Conservation (phyloP, 2,329 filamentous ascomycete genomes). For the Fusarium tupiense region DNA sequence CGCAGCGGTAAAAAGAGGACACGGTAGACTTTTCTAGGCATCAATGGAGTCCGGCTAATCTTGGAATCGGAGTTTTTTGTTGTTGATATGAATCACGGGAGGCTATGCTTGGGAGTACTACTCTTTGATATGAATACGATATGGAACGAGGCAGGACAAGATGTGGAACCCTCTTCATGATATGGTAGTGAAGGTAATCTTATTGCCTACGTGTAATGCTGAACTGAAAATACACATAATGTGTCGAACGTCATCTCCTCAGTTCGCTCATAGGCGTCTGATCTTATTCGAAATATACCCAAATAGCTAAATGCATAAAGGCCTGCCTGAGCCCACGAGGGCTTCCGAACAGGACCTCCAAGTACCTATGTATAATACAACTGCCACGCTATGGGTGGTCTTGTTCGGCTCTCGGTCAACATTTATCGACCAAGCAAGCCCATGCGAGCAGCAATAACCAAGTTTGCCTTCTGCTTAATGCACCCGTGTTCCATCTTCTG, state of each 20-base stretch:
- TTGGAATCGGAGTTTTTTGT: conserved; percentile 32
- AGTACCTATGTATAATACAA: conserved; percentile 34
- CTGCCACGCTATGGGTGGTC: not conserved
- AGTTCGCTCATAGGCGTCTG: conserved; percentile 12
- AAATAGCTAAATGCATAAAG: conserved; percentile 9
- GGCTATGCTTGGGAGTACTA: not conserved
- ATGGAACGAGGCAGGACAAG: not conserved
- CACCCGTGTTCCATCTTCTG: conserved; percentile 11
- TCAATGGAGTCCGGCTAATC: conserved; percentile 33
- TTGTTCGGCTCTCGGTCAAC: conserved; percentile 1
- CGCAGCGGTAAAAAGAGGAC: conserved; percentile 27
- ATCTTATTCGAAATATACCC: conserved; percentile 16
- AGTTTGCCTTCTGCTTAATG: not conserved
- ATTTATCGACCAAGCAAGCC: conserved; percentile 5
- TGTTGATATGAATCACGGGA: conserved; percentile 21
- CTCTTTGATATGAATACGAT: conserved; percentile 9
- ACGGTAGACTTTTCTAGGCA: conserved; percentile 30
- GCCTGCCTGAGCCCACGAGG: not conserved
- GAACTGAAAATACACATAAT: not conserved
- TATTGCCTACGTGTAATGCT: not conserved
- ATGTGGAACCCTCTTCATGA: not conserved
- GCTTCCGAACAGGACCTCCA: conserved; percentile 1
- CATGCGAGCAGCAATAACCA: conserved; percentile 11
- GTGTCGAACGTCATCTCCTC: not conserved
- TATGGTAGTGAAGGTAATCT: not conserved